Base-by-base conservation (phyloP, 352 stramenopile species). In the Hyaloperonospora brassicae region DNA sequence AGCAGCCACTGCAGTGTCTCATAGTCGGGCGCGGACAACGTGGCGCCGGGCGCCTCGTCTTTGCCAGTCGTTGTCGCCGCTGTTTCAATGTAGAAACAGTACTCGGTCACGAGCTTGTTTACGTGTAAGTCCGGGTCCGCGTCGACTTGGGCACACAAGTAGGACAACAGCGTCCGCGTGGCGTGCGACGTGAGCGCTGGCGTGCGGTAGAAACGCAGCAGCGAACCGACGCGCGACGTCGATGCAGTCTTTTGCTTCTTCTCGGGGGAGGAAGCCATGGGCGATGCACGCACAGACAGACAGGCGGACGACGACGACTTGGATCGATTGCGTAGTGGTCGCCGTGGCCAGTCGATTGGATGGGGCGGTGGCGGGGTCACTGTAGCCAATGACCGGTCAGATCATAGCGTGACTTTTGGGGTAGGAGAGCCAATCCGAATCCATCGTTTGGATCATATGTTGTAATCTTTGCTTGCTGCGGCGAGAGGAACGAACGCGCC, bases 51-150 rank as follows among this genome's bases (percentile, higher is more conserved):
- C 17, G 17, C 17, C 17, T 17, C 17, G 17, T 63, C 50, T 12
- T 50, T 52, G 2, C 64, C 64, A 52, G 81, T 65, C 17, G 88
- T 17, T 17, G 17, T 0, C 17, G 17, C 17, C 17, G 17, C 17
- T 17, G 17, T 75, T 64, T 97, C 80, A 11, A 99, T 82, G 73
- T 98, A 98, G 73, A 98, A 99, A 71, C 95, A 98, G 63, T 74
- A 91, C 79, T 99, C 96, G 40, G 95, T 98, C 40, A 86, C 65
- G 46, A 99, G 59, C 38, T 73, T 64, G 4, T 67, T 35, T 36
- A 91, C 60, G 6, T 55, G 27, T 21, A 87, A 56, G 27, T 57
- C 60, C 22, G 42, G 41, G 22, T 46, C 36, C 23, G 36, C 44
- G 0, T 36, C 40, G 27, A 73, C 42, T 6, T 77, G 66, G 25